Base-by-base conservation (phyloP, 2,329 filamentous ascomycete species). In the Fusarium sp. region DNA sequence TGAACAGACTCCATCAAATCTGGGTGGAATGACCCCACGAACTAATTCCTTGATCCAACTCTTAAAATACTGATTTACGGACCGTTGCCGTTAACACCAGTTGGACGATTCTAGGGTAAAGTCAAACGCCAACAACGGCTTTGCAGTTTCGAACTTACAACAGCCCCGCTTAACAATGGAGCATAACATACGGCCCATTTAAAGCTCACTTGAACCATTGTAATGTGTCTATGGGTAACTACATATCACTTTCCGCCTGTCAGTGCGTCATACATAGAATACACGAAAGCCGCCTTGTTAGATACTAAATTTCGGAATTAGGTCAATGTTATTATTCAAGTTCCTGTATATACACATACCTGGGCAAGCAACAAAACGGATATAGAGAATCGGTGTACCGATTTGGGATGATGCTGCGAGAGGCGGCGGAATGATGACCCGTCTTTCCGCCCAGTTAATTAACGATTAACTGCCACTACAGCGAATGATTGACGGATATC, bases 341-440 rank as follows among this genome's bases (percentile, higher is more conserved):
- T 28, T 10, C 9, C 28, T 28, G 10, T 28, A 10, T 28, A 28
- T 28, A 26, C 7, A 28, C 11, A 28, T 28, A 10, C 2, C 9
- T 10, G 10, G 7, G 10, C 11, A 28, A 48, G 17, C 24, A n/a
- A 9, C 22, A 39, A 42, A 42, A 33, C 33, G 18, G 18, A 40
- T 42, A 11, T 22, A 42, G 39, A 42, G 18, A 40, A 40, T 14
- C 42, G 8, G 15, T 45, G 10, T 34, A 44, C 34, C 24, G 43
- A 64, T 63, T 18, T 58, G 68, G 72, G 63, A 73, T 65, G 44
- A 71, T 62, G 48, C 31, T 43, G 68, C 67, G 69, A 75, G 69
- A 58, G 18, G 57, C 77, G 76, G 76, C 55, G 60, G 60, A 77
- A 77, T 75, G 68, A 77, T 78, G 73, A 71, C 69, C 76, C 77